Conservation (phyloP, 2,329 filamentous ascomycete species). For the Camillea tinctor region DNA sequence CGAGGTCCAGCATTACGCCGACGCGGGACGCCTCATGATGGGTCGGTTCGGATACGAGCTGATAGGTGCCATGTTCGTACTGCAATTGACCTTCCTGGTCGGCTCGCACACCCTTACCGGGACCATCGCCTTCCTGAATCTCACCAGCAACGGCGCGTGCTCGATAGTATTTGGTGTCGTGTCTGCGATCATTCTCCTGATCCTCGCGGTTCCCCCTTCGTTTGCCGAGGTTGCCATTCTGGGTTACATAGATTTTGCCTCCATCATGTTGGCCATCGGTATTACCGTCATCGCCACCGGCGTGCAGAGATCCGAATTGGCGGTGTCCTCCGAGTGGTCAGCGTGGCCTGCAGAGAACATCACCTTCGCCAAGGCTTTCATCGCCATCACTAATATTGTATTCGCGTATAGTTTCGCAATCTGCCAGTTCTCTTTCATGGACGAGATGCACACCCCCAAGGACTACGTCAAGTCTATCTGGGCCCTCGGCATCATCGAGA, state of each 20-base stretch:
- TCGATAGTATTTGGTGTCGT: conserved; percentile 58
- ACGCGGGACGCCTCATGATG: conserved; percentile 55
- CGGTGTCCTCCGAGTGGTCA: conserved; percentile 29
- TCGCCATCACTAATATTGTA: conserved; percentile 59
- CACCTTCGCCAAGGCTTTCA: conserved; percentile 48
- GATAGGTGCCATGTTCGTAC: conserved; percentile 50
- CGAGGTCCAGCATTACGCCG: conserved; percentile 42
- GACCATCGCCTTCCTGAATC: conserved; percentile 58
- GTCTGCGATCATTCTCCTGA: conserved; percentile 52
- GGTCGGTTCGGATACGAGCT: conserved; percentile 54
- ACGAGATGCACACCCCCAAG: conserved; percentile 41
- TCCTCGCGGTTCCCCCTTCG: conserved; percentile 56
- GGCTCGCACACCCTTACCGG: conserved; percentile 63
- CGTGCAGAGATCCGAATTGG: conserved; percentile 30
- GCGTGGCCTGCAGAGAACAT: conserved; percentile 34
- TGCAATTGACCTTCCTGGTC: conserved; percentile 64
- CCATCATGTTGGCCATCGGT: conserved; percentile 56
- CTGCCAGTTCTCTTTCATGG: conserved; percentile 39
- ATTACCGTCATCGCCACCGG: conserved; percentile 60
- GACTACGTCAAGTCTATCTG: conserved; percentile 42
- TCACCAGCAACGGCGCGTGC: conserved; percentile 56
- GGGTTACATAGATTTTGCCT: conserved; percentile 58
- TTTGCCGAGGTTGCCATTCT: conserved; percentile 57
- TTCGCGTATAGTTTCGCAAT: conserved; percentile 55
- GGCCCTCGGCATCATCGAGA: conserved; percentile 54